phyloP scores from a whole-genome alignment of 2,329 filamentous ascomycete species.

The Ophiostoma australiae region DNA sequence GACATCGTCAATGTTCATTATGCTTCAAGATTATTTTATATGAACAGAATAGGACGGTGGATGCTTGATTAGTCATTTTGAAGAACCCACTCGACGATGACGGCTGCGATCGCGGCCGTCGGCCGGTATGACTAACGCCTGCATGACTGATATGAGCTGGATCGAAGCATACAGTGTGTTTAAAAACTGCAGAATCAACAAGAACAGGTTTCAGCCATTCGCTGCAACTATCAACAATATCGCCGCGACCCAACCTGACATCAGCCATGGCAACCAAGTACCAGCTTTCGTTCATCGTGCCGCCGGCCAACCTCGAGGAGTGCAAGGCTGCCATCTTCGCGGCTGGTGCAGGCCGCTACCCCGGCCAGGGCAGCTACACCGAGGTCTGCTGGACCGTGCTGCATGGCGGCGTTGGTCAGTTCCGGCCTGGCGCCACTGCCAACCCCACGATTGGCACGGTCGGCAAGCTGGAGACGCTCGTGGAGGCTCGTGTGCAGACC shows the following conservation, averaged over 20 bases:
- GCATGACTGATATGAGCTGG: neutral
- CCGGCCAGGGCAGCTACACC: constrained; percentile 45
- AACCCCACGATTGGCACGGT: constrained; percentile 59
- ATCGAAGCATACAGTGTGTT: neutral
- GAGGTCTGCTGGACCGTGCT: constrained; percentile 48
- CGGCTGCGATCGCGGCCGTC: neutral
- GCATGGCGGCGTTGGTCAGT: constrained; percentile 58
- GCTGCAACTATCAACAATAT: neutral
- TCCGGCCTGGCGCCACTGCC: constrained; percentile 56
- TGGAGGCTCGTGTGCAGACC: constrained; percentile 60
- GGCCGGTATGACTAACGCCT: neutral
- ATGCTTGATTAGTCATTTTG: neutral
- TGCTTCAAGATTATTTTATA: neutral
- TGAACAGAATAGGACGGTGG: too few relatives aligned
- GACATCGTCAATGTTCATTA: neutral
- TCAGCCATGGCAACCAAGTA: constrained; percentile 14
- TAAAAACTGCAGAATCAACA: neutral
- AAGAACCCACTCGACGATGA: neutral
- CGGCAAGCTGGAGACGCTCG: constrained; percentile 49
- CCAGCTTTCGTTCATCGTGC: constrained; percentile 22
- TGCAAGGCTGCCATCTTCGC: constrained; percentile 54
- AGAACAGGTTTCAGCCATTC: neutral
- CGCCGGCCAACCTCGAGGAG: constrained; percentile 37
- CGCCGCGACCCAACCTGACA: neutral
- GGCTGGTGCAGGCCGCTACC: constrained; percentile 50